Conservation (phyloP, 2,329 filamentous ascomycete species). For the Ustulina deusta region DNA sequence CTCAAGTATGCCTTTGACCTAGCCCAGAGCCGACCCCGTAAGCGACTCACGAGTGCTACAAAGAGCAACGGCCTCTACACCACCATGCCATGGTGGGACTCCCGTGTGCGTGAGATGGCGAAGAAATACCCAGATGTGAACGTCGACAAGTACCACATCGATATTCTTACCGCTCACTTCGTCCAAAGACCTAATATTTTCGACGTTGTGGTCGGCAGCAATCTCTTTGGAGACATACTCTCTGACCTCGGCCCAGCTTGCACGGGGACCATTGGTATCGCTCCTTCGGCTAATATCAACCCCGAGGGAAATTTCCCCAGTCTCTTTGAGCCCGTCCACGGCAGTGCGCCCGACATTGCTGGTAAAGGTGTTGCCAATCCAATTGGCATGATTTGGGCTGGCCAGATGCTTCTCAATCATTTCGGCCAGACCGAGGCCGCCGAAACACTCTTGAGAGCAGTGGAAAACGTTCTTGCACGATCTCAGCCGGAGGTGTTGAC, state of each 20-base stretch:
- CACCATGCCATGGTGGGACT: constrained; percentile 75
- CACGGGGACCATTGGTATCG: constrained; percentile 75
- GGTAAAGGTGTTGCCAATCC: constrained; percentile 73
- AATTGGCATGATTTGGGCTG: constrained; percentile 76
- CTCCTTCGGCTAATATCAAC: constrained; percentile 72
- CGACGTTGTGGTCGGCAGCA: constrained; percentile 72
- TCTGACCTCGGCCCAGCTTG: constrained; percentile 67
- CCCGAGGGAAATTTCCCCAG: constrained; percentile 69
- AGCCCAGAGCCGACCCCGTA: constrained; percentile 65
- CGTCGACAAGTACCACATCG: constrained; percentile 73
- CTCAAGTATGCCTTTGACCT: constrained; percentile 72
- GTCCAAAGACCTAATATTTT: constrained; percentile 65
- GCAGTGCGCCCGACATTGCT: constrained; percentile 73
- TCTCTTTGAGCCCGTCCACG: constrained; percentile 74
- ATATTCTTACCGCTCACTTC: constrained; percentile 73
- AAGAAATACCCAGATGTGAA: constrained; percentile 67
- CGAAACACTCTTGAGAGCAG: constrained; percentile 53
- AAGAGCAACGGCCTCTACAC: constrained; percentile 74
- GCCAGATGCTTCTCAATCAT: constrained; percentile 75
- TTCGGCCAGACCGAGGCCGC: constrained; percentile 70
- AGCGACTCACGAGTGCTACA: constrained; percentile 72
- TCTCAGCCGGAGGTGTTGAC: constrained; percentile 67
- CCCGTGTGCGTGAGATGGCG: constrained; percentile 65
- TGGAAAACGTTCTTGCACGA: constrained; percentile 48
- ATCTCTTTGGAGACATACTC: constrained; percentile 68